Base-by-base conservation (phyloP, 179 eudicot genomes). In the Heliamphora pulchella region DNA sequence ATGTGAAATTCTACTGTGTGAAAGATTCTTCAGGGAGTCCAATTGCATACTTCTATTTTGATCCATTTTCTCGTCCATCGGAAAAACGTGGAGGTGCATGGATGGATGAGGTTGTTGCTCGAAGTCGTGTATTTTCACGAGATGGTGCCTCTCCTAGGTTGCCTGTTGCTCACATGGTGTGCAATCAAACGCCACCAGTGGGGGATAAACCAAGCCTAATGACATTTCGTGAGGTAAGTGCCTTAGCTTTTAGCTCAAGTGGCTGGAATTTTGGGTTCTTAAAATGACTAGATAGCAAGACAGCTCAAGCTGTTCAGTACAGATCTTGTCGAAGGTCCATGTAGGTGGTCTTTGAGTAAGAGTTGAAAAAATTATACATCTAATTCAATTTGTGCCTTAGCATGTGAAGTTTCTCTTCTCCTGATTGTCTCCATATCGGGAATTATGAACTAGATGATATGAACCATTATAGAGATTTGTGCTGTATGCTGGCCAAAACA, bases 31-130 rank as follows among this genome's bases (percentile, higher is more conserved):
- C 91, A 6, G 98, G 95, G 31, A 83, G 81, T 79, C 90, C 98
- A 5, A 74, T 90, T 72, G 89, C 99, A 31, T 96, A 92, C 88
- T 96, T 96, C 88, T 96, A 94, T 82, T 96, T 96, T 86, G 99
- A 96, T 89, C 99, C 99, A 63, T 96, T 92, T 86, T 90, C 98
- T 71, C 98, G 99, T 61, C 99, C 99, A 74, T 89, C 99, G 76
- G 99, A 96, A 81, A 96, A 96, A 81, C 88, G 91, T 69, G 99
- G 97, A 80, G 99, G 99, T 84, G 99, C 99, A 65, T 96, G 99
- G 99, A 96, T 96, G 99, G 86, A 86, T 83, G 99, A 91, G 87
- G 99, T 96, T 79, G 84, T 91, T 85, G 87, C 90, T 78, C 89
- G 99, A 83, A 96, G 99, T 78, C 94, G 94, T 79, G 89, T 91